A percentile compares a stretch with the other conserved stretches of the same genome.
These are phyloP conservation scores for Aspergillus saccharolyticus DNA, from an alignment of 495 filamentous ascomycete genomes.

Conservation along the genomic window DNA sequence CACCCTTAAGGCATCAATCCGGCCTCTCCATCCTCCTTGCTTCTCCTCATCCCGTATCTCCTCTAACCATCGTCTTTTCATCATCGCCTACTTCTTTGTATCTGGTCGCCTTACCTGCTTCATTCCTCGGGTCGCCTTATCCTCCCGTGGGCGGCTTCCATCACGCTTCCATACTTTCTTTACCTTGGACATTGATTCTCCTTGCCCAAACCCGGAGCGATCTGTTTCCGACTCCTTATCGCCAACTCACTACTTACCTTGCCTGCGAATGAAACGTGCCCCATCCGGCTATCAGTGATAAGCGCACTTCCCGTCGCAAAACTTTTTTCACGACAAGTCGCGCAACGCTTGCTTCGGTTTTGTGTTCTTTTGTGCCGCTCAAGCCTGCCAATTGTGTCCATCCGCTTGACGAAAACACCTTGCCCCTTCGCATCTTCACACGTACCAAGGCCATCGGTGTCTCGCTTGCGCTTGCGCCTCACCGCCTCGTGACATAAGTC, in stretches of 20 bases:
- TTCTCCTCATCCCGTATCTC: slow-evolving; percentile 16
- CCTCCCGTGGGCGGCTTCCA: slow-evolving; percentile 7
- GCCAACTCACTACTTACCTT: slow-evolving; percentile 3
- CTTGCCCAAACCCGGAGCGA: neutral
- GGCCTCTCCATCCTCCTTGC: slow-evolving; percentile 23
- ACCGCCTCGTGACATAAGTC: slow-evolving; percentile 17
- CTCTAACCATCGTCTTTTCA: neutral
- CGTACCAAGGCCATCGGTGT: neutral
- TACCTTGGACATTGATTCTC: slow-evolving; percentile 2
- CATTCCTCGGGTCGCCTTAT: slow-evolving; percentile 15
- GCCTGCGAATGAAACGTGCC: slow-evolving; percentile 7
- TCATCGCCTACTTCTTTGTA: neutral
- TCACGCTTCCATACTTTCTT: slow-evolving; percentile 12
- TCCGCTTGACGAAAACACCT: neutral
- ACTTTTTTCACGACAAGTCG: neutral
- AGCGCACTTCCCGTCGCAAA: slow-evolving; percentile 13
- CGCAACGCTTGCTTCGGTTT: neutral
- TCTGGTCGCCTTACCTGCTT: neutral
- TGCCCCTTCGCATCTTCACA: neutral
- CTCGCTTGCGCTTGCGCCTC: slow-evolving; percentile 18
- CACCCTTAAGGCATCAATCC: slow-evolving; percentile 32
- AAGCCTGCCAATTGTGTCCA: neutral
- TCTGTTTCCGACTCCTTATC: slow-evolving; percentile 5
- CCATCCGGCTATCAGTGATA: slow-evolving; percentile 23
- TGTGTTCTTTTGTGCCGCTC: neutral